phyloP scores from a whole-genome alignment of 192 early-diverging fungal species.

The Gorgonomyces haynaldii region DNA sequence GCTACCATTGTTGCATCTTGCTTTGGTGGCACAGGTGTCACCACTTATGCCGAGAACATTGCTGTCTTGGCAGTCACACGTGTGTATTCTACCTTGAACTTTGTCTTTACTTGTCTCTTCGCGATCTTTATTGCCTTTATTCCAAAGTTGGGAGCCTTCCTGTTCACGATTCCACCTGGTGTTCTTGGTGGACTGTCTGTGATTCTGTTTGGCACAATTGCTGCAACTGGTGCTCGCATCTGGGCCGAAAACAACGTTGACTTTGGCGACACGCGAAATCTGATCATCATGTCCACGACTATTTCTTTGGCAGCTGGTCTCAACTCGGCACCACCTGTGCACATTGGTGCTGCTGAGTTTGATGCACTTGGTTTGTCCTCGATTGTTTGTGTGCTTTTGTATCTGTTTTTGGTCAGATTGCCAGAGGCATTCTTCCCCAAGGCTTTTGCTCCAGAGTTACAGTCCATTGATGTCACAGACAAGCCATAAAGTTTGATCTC shows the following conservation, averaged over 20 bases:
- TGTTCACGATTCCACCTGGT: slow-evolving; percentile 39
- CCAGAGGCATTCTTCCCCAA: too few species aligned
- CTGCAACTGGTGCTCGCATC: slow-evolving; percentile 42
- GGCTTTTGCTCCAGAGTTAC: too few species aligned
- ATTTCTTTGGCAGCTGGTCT: slow-evolving; percentile 20
- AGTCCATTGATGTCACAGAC: too few species aligned
- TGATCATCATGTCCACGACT: slow-evolving; percentile 38
- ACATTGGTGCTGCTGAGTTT: background rate
- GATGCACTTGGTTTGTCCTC: slow-evolving; percentile 5
- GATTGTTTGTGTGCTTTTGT: background rate
- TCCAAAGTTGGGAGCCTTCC: slow-evolving; percentile 44
- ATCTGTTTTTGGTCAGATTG: background rate
- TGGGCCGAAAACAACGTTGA: slow-evolving; percentile 45
- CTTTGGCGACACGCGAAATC: slow-evolving; percentile 34
- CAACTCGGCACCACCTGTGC: background rate
- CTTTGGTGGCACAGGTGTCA: slow-evolving; percentile 37
- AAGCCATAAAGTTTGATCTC: too few species aligned
- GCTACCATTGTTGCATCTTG: slow-evolving; percentile 37
- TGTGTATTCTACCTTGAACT: slow-evolving; percentile 42
- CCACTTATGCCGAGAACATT: slow-evolving; percentile 52
- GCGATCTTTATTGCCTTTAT: slow-evolving; percentile 44
- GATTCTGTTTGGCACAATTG: slow-evolving; percentile 41
- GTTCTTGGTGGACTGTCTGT: slow-evolving; percentile 45
- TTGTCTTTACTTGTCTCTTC: slow-evolving; percentile 38
- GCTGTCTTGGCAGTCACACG: slow-evolving; percentile 42